Base-by-base conservation (phyloP, 305 asterid genomes). In the Fraxinus sp. region DNA sequence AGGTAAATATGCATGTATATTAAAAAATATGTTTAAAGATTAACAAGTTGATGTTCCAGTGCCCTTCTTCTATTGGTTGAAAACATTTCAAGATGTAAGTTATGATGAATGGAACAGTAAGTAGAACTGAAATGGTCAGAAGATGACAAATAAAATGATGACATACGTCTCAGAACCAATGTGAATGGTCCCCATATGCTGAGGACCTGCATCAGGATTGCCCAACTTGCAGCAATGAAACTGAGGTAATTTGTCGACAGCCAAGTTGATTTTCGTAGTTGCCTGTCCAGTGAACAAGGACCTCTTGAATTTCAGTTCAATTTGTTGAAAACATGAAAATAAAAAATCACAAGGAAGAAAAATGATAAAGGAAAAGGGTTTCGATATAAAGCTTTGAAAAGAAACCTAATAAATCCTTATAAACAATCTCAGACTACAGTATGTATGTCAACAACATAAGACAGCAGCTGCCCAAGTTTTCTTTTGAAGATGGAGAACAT, bases 151-250 rank as follows among this genome's bases (percentile, higher is more conserved):
- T 66, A 68, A 76, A 77, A 30, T 44, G 24, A 66, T 70, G 83
- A 32, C 79, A 49, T 88, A 95, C 99, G 97, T 93, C 91, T 95
- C 99, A 1, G 95, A 86, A 81, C 97, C 98, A 82, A 95, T 91
- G 89, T 95, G 99, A 86, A 94, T 93, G 74, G 98, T 93, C 80
- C 98, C 99, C 89, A 89, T 89, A 90, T 95, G 99, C 85, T 95
- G 96, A 64, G 97, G 99, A 82, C 99, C 98, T 66, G 92, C 87
- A 86, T 88, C 89, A 44, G 93, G 87, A 87, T 89, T 79, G 70
- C 82, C 86, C 87, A 86, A 85, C 84, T 90, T 89, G 94, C 95
- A 95, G 91, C 93, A 92, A 78, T 41, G 86, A 77, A 95, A 95
- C 75, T 88, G 94, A 59, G 99, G 98, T 87, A 95, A 86, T 83